Percentiles rank a stretch among this genome's conserved stretches.
phyloP scores from a whole-genome alignment of 768 basidiomycete species.

The Tricholoma sp. region DNA sequence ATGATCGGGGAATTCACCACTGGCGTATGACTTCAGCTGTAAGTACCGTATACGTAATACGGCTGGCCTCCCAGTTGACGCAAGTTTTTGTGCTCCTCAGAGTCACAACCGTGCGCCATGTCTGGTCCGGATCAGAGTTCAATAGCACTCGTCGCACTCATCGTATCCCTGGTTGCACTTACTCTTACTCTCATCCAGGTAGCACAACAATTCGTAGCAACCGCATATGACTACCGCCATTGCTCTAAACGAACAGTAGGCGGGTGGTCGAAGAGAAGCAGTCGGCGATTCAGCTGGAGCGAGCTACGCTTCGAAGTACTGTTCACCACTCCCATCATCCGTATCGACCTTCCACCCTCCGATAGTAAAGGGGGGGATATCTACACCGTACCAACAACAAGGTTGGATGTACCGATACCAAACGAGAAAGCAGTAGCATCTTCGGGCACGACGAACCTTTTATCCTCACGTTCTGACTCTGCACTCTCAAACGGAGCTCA shows the following conservation, averaged over 20 bases:
- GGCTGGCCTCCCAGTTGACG: too few relatives aligned
- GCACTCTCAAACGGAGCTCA: neutral
- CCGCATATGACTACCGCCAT: neutral
- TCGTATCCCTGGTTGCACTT: neutral
- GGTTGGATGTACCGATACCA: neutral
- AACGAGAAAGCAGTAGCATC: neutral
- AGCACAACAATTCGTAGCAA: neutral
- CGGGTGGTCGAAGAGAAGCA: neutral
- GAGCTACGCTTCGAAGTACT: neutral
- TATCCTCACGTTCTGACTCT: neutral
- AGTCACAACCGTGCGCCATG: neutral
- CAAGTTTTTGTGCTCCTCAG: neutral
- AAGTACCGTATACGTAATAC: too few relatives aligned
- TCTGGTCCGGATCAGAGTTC: neutral
- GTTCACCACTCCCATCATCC: neutral
- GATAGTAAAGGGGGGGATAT: neutral
- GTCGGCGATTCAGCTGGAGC: neutral
- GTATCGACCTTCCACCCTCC: neutral
- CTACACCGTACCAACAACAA: neutral
- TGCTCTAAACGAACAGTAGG: neutral
- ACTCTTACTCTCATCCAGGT: neutral
- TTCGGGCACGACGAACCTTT: neutral
- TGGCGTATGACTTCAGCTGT: too few relatives aligned
- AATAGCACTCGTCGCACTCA: neutral
- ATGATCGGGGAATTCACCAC: too few relatives aligned